Evolutionary conservation across 1,284 basidiomycete species (phyloP).

Genomic region (Tilletia walkeri): DNA sequence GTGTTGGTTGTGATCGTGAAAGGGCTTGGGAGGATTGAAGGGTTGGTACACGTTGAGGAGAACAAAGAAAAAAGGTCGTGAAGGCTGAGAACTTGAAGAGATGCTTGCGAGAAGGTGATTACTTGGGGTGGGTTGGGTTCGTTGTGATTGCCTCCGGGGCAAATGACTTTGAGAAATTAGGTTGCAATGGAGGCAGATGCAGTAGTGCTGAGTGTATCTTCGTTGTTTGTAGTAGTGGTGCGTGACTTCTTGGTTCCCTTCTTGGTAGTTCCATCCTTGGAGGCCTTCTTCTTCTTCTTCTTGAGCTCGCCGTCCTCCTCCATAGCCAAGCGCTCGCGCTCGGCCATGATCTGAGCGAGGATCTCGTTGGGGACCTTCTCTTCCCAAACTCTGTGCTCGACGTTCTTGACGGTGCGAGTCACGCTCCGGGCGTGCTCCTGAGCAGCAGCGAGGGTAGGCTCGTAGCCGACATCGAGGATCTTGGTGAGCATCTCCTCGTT

Average conservation of each 20-base stretch:
- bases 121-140: not conserved
- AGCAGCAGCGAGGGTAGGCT: conserved; percentile 41
- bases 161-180: not conserved
- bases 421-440: conserved; percentile 31
- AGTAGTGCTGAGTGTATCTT: not conserved
- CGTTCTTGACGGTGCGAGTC: conserved; percentile 45
- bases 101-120: not conserved
- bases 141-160: not conserved
- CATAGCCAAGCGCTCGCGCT: conserved; percentile 27
- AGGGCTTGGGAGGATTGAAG: no score
- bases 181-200: conserved; percentile 2
- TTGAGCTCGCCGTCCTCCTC: conserved; percentile 23
- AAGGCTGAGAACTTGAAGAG: no score
- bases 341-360: conserved; percentile 20
- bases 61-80: no score
- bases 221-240: not conserved
- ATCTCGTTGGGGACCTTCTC: conserved; percentile 30
- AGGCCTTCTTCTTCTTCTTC: conserved; percentile 37
- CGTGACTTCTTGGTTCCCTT: not conserved
- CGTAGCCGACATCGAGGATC: conserved; percentile 45
- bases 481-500: conserved; percentile 43
- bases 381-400: conserved; percentile 51
- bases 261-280: conserved; percentile 18
- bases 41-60: no score
- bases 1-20: no score